Evolutionary conservation across 257 asterid species (phyloP), one percentile per base, ranked within the genome.

Genomic region (Jaltomata sinuosa): DNA sequence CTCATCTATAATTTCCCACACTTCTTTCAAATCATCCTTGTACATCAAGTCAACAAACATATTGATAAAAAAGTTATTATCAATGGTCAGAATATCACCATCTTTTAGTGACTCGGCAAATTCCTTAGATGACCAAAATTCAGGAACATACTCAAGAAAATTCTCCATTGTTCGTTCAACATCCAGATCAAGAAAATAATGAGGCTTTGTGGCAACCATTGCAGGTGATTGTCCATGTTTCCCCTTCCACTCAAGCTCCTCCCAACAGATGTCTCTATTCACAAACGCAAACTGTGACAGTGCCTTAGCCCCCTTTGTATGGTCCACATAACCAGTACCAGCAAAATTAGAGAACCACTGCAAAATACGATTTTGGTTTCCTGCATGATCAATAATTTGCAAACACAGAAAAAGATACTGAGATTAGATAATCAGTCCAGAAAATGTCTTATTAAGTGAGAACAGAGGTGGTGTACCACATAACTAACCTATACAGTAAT

Each of bases 161-260:
- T 96, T 94, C 82, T 96, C 97, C 62, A 96, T 97, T n/a, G 98
- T 96, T 68, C 85, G 89, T 67, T 90, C 93, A 76, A 96, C 98
- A 88, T 96, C 99, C 86, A 96, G 90, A 90, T 94, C 99, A 85
- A 96, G 98, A 89, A 96, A 94, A 88, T 96, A 96, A 87, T 96
- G 98, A 82, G 98, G 99, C 91, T 96, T 94, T 36, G 99, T 92
- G 62, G 99, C 99, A 91, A 96, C 99, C 98, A 94, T 93, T 85
- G 99, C 99, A 84, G 98, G 99, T 86, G 98, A 94, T 84, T 96
- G 98, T 54, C 99, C 99, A 84, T 94, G 99, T 88, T 93, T 96
- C 78, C 98, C 99, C 85, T 87, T 96, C 99, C 99, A 96, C 90
- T 90, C 97, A 50, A 96, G 98, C 87, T 96, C 99, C 92, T 96